phyloP scores from a whole-genome alignment of 2,329 filamentous ascomycete genomes.

The Monosporascus sp. region DNA sequence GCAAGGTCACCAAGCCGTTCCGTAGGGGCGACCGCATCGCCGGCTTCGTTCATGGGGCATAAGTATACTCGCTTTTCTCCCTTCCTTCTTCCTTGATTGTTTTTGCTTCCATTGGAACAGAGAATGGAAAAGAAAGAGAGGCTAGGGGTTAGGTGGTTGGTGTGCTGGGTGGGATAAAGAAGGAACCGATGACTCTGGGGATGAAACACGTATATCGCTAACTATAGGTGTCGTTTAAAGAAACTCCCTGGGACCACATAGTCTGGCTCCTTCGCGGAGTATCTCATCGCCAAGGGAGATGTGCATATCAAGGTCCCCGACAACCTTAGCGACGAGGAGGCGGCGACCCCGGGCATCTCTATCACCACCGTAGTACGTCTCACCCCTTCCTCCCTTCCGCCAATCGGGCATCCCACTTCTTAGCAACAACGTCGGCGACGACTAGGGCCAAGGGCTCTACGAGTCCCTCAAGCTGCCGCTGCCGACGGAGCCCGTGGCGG shows the following conservation, averaged over 20 bases:
- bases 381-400: neutral
- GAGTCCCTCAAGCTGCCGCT: slow-evolving; percentile 39
- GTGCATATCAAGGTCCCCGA: slow-evolving; percentile 40
- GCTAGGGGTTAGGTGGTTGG: too few species aligned
- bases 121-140: too few species aligned
- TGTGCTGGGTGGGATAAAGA: too few species aligned
- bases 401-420: neutral
- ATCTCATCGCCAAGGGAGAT: slow-evolving; percentile 33
- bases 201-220: neutral
- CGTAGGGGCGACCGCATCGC: slow-evolving; percentile 43
- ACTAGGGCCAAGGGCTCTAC: slow-evolving; percentile 43
- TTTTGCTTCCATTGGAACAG: neutral
- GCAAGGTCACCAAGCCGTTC: slow-evolving; percentile 35
- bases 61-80: neutral
- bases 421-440: neutral
- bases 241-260: slow-evolving; percentile 31
- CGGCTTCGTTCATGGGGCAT: slow-evolving; percentile 34
- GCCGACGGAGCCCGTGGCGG: slow-evolving; percentile 34
- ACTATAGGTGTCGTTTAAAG: slow-evolving; percentile 8
- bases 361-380: slow-evolving; percentile 34
- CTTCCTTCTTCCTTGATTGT: slow-evolving; percentile 3
- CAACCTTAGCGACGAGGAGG: slow-evolving; percentile 40
- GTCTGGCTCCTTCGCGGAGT: slow-evolving; percentile 38
- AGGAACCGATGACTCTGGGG: too few species aligned
- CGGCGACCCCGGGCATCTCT: slow-evolving; percentile 36